These are phyloP conservation scores for Piper longum DNA, from an alignment of 164 flowering plant species.

Conservation along the genomic window DNA sequence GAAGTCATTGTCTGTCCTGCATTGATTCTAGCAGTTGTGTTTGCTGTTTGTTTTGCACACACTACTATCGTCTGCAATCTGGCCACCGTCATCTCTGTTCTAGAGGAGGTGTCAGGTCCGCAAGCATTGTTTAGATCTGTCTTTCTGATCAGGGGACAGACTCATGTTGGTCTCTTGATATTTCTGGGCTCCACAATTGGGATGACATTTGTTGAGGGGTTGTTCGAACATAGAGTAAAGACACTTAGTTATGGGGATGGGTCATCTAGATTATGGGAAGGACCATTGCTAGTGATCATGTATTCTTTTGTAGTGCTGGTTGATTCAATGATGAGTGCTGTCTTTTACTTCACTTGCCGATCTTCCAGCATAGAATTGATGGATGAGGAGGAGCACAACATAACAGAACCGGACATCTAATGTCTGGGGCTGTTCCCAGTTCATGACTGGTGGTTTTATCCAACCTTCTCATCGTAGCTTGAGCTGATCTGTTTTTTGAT, in stretches of 20 bases:
- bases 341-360: conserved; percentile 89
- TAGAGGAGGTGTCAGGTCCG: conserved; percentile 86
- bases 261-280: conserved; percentile 94
- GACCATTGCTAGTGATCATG: conserved; percentile 91
- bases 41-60: conserved; percentile 70
- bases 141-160: conserved; percentile 65
- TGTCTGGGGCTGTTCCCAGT: no score
- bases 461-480: no score
- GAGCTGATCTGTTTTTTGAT: no score
- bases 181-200: conserved; percentile 87
- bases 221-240: conserved; percentile 96
- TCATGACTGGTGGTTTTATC: no score
- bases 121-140: conserved; percentile 66
- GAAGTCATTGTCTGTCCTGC: conserved; percentile 53
- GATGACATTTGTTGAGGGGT: conserved; percentile 78
- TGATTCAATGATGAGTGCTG: conserved; percentile 93
- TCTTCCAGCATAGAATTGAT: conserved; percentile 36
- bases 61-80: conserved; percentile 63
- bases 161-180: conserved; percentile 87
- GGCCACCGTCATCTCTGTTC: conserved; percentile 59
- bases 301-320: conserved; percentile 82
- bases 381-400: conserved; percentile 22
- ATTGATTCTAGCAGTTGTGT: conserved; percentile 38
- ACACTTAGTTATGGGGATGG: conserved; percentile 97
- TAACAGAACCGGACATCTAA: conserved; percentile 19